phyloP scores from a whole-genome alignment of 352 stramenopile species.

The Thraustochytrium striatum region DNA sequence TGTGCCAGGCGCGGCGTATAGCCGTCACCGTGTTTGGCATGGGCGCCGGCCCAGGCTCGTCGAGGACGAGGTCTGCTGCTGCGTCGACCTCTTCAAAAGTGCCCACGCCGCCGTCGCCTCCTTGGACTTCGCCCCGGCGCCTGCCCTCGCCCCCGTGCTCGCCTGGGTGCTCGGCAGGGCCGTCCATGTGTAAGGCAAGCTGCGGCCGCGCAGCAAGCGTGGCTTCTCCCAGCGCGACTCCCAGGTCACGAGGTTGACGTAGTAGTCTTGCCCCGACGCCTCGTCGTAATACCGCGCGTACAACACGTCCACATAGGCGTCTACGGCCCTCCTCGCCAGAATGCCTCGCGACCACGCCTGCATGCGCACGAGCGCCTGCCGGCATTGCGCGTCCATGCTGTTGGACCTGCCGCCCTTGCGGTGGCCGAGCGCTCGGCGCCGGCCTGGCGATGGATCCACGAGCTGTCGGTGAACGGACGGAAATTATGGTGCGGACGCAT shows the following conservation, averaged over 20 bases:
- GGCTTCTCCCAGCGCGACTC: neutral
- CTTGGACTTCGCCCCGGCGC: too few species aligned
- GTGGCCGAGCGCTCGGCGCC: too few species aligned
- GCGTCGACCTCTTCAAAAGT: too few species aligned
- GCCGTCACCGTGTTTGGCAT: neutral
- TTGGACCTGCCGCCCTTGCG: too few species aligned
- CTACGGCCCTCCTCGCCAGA: neutral
- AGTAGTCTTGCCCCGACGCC: slow-evolving; percentile 10
- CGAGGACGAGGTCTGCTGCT: neutral
- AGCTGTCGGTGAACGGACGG: too few species aligned
- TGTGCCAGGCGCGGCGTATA: neutral
- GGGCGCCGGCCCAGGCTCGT: neutral
- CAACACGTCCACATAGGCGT: neutral
- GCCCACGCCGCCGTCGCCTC: too few species aligned
- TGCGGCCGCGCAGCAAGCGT: neutral
- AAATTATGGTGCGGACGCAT: too few species aligned
- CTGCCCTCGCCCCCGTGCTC: too few species aligned
- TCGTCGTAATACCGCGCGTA: slow-evolving; percentile 6
- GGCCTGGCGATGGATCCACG: too few species aligned
- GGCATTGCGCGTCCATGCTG: too few species aligned
- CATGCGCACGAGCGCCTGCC: too few species aligned
- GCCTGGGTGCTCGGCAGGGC: too few species aligned
- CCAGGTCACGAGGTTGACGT: slow-evolving; percentile 10
- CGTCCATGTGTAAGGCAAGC: slow-evolving; percentile 6
- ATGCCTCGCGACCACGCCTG: neutral